phyloP scores from a whole-genome alignment of 1,284 basidiomycete genomes.

The Pisolithus thermaeus region DNA sequence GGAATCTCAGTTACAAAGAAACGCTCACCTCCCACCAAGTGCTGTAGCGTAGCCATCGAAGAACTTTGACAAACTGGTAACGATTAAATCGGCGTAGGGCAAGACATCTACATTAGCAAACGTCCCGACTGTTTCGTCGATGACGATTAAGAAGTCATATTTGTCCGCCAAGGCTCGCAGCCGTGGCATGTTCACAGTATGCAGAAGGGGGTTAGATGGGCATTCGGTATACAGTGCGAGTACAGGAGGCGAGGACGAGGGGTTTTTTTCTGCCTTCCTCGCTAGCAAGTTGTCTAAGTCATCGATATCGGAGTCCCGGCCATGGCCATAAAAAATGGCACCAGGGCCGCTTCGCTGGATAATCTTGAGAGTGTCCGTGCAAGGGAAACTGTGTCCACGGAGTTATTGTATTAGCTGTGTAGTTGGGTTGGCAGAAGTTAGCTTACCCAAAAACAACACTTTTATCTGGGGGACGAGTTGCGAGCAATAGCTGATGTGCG shows the following conservation, averaged over 20 bases:
- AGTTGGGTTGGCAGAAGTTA: too few relatives aligned
- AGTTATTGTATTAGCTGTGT: neutral
- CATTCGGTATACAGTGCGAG: constrained; percentile 75
- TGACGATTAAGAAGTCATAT: constrained; percentile 80
- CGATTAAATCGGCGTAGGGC: constrained; percentile 84
- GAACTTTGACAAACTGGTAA: constrained; percentile 87
- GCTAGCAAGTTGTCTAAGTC: constrained; percentile 60
- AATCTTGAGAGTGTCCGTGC: neutral
- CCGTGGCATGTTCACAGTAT: constrained; percentile 72
- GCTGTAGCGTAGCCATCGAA: constrained; percentile 93
- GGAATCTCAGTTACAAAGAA: constrained; percentile 34
- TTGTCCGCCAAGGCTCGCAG: constrained; percentile 78
- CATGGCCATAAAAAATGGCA: neutral
- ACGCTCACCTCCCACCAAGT: constrained; percentile 85
- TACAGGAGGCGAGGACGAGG: constrained; percentile 41
- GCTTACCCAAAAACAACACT: neutral
- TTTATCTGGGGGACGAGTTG: neutral
- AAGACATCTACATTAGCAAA: constrained; percentile 91
- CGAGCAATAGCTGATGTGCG: neutral
- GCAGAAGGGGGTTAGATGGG: constrained; percentile 79
- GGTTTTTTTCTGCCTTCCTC: constrained; percentile 22
- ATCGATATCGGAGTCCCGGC: constrained; percentile 58
- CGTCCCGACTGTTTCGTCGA: constrained; percentile 94
- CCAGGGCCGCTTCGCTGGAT: neutral
- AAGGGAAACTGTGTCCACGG: neutral